Percentiles rank a stretch among this genome's conserved stretches.
phyloP scores from a whole-genome alignment of 73 alveolate genomes.

The Paramecium pentaurelia region DNA sequence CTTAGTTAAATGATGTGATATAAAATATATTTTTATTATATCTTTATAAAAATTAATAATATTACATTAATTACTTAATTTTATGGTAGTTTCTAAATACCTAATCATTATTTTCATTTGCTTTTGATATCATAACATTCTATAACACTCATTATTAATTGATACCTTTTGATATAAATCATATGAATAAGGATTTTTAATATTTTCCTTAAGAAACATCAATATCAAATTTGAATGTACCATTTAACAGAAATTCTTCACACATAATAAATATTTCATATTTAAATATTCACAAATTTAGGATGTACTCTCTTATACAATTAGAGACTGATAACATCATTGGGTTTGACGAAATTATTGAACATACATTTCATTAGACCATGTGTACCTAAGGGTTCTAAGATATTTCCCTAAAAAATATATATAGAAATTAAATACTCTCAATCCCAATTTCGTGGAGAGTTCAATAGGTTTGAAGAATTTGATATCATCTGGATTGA shows the following conservation, averaged over 20 bases:
- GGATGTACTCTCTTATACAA: conserved; percentile 96
- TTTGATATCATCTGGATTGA: conserved; percentile 84
- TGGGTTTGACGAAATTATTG: conserved; percentile 92
- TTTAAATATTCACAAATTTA: conserved; percentile 24
- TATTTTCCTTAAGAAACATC: not conserved
- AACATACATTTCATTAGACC: conserved; percentile 99
- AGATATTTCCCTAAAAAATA: conserved; percentile 48
- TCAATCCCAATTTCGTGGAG: conserved; percentile 94
- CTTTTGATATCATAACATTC: not conserved
- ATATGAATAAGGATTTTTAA: not conserved
- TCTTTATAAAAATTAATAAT: not conserved
- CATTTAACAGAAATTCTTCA: not conserved
- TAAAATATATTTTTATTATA: not conserved
- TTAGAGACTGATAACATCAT: conserved; percentile 95
- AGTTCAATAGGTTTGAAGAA: conserved; percentile 99
- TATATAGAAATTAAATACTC: conserved; percentile 53
- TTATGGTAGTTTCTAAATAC: not conserved
- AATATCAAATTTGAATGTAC: not conserved
- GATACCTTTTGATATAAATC: not conserved
- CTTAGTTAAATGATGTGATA: conserved; percentile 14
- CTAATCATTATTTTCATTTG: too few species aligned
- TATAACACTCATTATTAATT: not conserved
- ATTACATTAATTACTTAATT: not conserved
- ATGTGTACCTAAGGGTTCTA: conserved; percentile 98
- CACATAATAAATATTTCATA: conserved; percentile 11